Conservation (phyloP, 352 stramenopile species). For the Globisporangium sylvaticum region DNA sequence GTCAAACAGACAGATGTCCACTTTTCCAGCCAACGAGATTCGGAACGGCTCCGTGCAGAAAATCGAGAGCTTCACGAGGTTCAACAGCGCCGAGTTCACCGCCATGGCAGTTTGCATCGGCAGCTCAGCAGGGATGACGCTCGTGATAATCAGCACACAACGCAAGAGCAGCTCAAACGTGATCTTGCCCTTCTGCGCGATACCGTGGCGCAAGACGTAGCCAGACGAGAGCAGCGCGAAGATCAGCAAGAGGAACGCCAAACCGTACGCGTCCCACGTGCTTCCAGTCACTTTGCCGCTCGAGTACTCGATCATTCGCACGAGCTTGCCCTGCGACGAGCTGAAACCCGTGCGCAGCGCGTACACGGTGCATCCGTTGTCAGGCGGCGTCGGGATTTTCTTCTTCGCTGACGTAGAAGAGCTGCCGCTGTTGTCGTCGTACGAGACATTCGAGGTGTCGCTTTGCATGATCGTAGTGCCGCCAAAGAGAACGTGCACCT, state of each 20-base stretch:
- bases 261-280: slow-evolving; percentile 93
- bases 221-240: slow-evolving; percentile 94
- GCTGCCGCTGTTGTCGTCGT: slow-evolving; percentile 6
- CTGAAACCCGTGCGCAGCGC: slow-evolving; percentile 97
- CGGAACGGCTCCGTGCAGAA: slow-evolving; percentile 99
- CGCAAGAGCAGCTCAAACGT: slow-evolving; percentile 96
- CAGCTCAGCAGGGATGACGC: slow-evolving; percentile 97
- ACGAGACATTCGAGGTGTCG: slow-evolving; percentile 40
- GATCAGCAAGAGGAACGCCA: slow-evolving; percentile 95
- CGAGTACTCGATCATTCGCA: slow-evolving; percentile 98
- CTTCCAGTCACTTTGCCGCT: slow-evolving; percentile 95
- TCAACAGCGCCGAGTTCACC: slow-evolving; percentile 95
- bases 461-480: slow-evolving; percentile 91
- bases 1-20: slow-evolving; percentile 97
- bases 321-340: slow-evolving; percentile 96
- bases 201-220: slow-evolving; percentile 91
- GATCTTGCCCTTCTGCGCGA: slow-evolving; percentile 88
- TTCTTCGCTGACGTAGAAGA: slow-evolving; percentile 11
- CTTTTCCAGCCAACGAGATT: slow-evolving; percentile 95
- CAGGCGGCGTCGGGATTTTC: slow-evolving; percentile 70
- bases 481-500: slow-evolving; percentile 91
- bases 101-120: slow-evolving; percentile 98
- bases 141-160: slow-evolving; percentile 98
- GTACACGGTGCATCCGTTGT: slow-evolving; percentile 92
- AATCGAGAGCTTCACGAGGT: slow-evolving; percentile 94